Evolutionary conservation across 2,329 filamentous ascomycete genomes (phyloP).

Genomic region (Claviceps quebecensis): DNA sequence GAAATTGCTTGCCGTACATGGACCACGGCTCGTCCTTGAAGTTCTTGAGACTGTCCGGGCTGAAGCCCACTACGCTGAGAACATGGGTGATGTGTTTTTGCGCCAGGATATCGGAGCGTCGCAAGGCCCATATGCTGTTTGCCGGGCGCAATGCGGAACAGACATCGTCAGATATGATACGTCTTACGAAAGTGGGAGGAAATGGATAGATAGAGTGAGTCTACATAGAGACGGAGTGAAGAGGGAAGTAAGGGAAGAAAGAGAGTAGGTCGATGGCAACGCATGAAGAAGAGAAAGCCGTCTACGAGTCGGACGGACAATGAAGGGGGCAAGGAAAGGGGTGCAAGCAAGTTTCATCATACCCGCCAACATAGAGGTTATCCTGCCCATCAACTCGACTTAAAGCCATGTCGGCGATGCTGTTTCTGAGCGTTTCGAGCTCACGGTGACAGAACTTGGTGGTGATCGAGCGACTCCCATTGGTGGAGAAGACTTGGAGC

Average conservation of each 20-base stretch:
- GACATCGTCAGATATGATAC: no score
- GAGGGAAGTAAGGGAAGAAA: background rate
- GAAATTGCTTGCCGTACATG: constrained; percentile 41
- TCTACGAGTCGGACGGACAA: no score
- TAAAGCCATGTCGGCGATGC: constrained; percentile 25
- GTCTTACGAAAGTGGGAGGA: no score
- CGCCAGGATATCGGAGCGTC: constrained; percentile 53
- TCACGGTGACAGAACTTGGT: constrained; percentile 3
- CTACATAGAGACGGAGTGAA: background rate
- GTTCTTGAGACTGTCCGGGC: constrained; percentile 22
- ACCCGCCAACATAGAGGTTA: constrained; percentile 27
- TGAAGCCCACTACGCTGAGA: constrained; percentile 62
- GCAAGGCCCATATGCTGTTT: constrained; percentile 62
- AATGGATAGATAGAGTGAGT: background rate
- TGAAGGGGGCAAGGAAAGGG: background rate
- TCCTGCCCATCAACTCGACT: constrained; percentile 28
- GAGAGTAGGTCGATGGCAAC: background rate
- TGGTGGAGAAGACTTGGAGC: background rate
- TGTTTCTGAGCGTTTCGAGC: constrained; percentile 5
- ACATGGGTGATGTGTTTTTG: constrained; percentile 76
- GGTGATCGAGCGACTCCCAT: constrained; percentile 7
- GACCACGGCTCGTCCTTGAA: constrained; percentile 36
- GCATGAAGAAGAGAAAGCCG: no score
- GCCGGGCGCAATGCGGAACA: background rate
- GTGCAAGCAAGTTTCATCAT: constrained; percentile 9